Evolutionary conservation across 2,329 filamentous ascomycete genomes (phyloP), one percentile per base, ranked within the genome.

Genomic region (Huntiella omanensis): DNA sequence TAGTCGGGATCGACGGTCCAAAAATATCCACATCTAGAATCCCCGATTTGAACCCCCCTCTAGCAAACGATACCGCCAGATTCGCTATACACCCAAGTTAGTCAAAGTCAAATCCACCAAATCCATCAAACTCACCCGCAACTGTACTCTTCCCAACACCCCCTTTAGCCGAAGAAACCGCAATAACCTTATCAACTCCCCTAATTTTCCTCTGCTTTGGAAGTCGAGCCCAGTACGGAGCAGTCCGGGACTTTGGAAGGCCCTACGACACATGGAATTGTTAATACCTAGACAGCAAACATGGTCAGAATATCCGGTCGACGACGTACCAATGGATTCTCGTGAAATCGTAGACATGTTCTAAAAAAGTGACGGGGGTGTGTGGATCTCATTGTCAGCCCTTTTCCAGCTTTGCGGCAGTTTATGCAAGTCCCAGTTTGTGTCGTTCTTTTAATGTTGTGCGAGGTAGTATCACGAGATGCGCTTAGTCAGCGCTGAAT

Each of bases 61-160:
- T 76, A 2, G 88, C 86, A 58, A 94, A 84, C 4, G 87, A 77
- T 0, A 98, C 69, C 0, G 91, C 83, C 17, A 98, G 69, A 56
- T 98, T 98, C 40, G 74, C 75, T 71, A 52, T 8, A 45, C 12
- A 4, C 35, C 4, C 7, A 5, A 19, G n/a, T 17, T 32, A 19
- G 17, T 35, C n/a, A n/a, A n/a, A 4, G 6, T 5, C 6, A n/a
- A 28, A 12, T 22, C 10, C 5, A 41, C 4, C 32, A 16, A 19
- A 41, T n/a, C 4, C 7, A 28, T n/a, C 40, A 8, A 13, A 60
- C 62, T 45, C 56, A 83, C 83, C 81, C 22, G 88, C 80, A 39
- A 96, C 77, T 5, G 91, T 98, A 54, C 85, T 94, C 60, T 98
- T 98, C 1, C 91, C 91, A 0, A 98, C 91, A n/a, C 91, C 91